Base-by-base conservation (phyloP, 2,329 filamentous ascomycete genomes). In the Cryphonectria naterciae region DNA sequence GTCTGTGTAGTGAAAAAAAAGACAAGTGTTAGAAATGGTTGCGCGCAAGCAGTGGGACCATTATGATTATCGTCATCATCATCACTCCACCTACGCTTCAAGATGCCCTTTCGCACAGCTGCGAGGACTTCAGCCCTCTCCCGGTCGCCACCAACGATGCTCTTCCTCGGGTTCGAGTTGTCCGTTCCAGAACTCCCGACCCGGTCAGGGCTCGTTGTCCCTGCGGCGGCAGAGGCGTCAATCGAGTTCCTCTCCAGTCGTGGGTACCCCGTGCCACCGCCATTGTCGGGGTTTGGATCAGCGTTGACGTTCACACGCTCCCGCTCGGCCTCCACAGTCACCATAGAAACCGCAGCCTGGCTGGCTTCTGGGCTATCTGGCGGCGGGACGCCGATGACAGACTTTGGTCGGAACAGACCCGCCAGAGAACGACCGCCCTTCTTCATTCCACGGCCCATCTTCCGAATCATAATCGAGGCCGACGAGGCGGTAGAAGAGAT, bases 381-480 rank as follows among this genome's bases (percentile, higher is more conserved):
- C 43, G 90, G 86, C 25, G 93, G 89, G 28, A 92, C 89, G 43
- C 94, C 95, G 76, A 95, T 88, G 22, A 97, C 86, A 1, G 95
- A 98, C 81, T 98, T 99, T 0, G 96, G 95, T 73, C 96, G 88
- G 84, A 99, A 99, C 10, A 99, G 86, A 37, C 96, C 96, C 75
- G 97, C 97, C 68, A 99, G 88, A 35, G 95, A 98, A 64, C 95
- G 89, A 25, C 92, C 92, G 67, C 94, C 92, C 82, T 96, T 97
- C 87, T 97, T 98, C 90, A 98, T 92, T n/a, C 95, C 95, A 74
- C 94, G 94, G 69, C 96, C 96, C 96, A 99, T 99, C 84, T 99
- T 99, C 68, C 96, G 91, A 75, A 99, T 92, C 93, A 97, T 97
- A 76, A 97, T 90, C 41, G 94, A 97, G 46, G 93, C 93, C 28